Percentiles rank a stretch among this genome's conserved stretches.
These are phyloP conservation scores for Aspergillus texensis DNA, from an alignment of 2,329 filamentous ascomycete genomes.

Conservation along the genomic window DNA sequence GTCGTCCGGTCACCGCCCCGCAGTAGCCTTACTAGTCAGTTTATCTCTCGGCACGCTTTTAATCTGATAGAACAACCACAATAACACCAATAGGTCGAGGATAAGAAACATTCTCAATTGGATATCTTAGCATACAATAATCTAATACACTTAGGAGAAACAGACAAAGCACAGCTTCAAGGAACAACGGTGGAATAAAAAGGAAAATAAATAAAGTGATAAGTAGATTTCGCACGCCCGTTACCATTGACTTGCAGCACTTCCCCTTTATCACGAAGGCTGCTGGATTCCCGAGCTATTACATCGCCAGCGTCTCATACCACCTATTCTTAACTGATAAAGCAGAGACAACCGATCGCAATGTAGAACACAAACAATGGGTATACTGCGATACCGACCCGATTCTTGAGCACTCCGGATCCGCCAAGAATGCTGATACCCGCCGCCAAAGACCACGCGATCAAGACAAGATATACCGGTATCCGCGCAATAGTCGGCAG, in stretches of 20 bases:
- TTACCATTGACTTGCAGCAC: neutral
- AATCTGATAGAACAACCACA: slow-evolving; percentile 3
- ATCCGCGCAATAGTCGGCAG: slow-evolving; percentile 81
- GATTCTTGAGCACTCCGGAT: slow-evolving; percentile 92
- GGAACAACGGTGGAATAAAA: neutral
- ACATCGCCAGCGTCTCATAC: neutral
- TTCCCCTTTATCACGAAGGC: neutral
- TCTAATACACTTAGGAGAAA: slow-evolving; percentile 13
- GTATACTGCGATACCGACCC: slow-evolving; percentile 91
- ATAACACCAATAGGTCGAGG: neutral
- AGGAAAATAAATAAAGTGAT: slow-evolving; percentile 4
- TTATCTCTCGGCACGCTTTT: neutral
- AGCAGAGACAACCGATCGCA: slow-evolving; percentile 89
- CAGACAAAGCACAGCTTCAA: neutral
- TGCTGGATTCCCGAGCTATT: neutral
- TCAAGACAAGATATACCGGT: slow-evolving; percentile 84
- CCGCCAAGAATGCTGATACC: slow-evolving; percentile 95
- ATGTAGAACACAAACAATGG: slow-evolving; percentile 95
- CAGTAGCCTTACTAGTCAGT: slow-evolving; percentile 6
- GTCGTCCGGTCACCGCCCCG: slow-evolving; percentile 30
- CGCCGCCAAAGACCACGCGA: slow-evolving; percentile 91
- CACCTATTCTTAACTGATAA: slow-evolving; percentile 72
- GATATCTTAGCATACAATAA: slow-evolving; percentile 22
- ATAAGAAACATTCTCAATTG: slow-evolving; percentile 15
- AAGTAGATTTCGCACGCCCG: neutral